Percentiles rank a stretch among this genome's conserved stretches.
These are phyloP conservation scores for Zymoseptoria tritici DNA, from an alignment of 2,329 filamentous ascomycete genomes.

Conservation along the genomic window DNA sequence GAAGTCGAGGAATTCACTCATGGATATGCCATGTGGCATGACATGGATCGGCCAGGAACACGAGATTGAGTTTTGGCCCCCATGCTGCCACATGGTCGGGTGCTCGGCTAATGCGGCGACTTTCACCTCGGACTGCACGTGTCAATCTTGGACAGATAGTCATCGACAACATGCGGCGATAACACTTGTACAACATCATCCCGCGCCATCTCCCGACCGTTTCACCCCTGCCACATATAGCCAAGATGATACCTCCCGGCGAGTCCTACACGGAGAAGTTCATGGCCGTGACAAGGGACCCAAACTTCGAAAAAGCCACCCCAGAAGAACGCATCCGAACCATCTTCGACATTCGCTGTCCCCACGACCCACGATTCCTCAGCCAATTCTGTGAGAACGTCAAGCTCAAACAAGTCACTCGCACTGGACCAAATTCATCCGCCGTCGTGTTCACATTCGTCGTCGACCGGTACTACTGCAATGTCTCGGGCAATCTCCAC, in stretches of 20 bases:
- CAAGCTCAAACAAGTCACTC: slow-evolving; percentile 26
- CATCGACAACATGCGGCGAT: background rate
- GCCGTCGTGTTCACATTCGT: slow-evolving; percentile 38
- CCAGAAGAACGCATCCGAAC: slow-evolving; percentile 21
- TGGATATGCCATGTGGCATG: too few species aligned
- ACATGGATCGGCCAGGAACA: too few species aligned
- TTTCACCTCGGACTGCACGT: background rate
- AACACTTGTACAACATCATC: background rate
- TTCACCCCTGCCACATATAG: too few species aligned
- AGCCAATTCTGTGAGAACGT: slow-evolving; percentile 20
- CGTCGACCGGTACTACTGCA: slow-evolving; percentile 40
- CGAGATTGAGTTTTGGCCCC: background rate
- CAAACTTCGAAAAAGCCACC: slow-evolving; percentile 12
- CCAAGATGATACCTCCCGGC: slow-evolving; percentile 10
- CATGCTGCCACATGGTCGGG: background rate
- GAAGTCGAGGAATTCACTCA: background rate
- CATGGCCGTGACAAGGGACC: background rate
- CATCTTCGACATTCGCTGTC: slow-evolving; percentile 10
- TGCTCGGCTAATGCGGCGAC: background rate
- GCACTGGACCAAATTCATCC: slow-evolving; percentile 30
- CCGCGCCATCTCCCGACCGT: background rate
- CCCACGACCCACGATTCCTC: slow-evolving; percentile 12
- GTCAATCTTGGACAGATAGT: background rate
- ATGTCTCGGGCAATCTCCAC: slow-evolving; percentile 44
- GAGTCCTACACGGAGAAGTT: slow-evolving; percentile 1